A percentile compares a stretch with the other conserved stretches of the same genome.
Evolutionary conservation across 805 yeast species (phyloP).

Genomic region (Saturnispora bothae): DNA sequence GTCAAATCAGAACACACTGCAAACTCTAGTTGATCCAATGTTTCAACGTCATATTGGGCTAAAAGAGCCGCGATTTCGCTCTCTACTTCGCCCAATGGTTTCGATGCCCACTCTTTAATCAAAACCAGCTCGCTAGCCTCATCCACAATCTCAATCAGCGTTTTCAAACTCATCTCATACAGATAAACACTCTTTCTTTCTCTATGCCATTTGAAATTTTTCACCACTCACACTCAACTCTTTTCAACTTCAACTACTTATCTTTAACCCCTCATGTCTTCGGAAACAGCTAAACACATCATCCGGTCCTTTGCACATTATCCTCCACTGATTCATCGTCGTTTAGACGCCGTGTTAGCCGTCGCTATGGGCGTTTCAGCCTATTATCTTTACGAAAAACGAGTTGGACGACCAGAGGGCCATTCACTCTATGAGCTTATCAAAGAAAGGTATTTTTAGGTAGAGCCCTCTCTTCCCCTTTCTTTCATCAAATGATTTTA

Average conservation of each 20-base stretch:
- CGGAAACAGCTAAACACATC: not conserved
- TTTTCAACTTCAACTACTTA: not conserved
- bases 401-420: conserved; percentile 48
- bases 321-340: conserved; percentile 23
- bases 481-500: conserved; percentile 5
- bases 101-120: not conserved
- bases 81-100: not conserved
- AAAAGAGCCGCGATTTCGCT: not conserved
- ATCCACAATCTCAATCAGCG: not conserved
- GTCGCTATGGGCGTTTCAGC: conserved; percentile 51
- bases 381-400: conserved; percentile 51
- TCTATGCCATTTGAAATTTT: no score
- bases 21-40: not conserved
- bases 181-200: no score
- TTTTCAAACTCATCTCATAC: no score
- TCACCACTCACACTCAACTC: not conserved
- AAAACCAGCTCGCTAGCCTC: not conserved
- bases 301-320: conserved; percentile 4
- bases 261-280: not conserved
- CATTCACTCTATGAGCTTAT: conserved; percentile 47
- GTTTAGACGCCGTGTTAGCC: conserved; percentile 57
- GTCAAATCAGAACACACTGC: no score
- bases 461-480: no score
- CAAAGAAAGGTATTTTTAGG: conserved; percentile 9
- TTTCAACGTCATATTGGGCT: not conserved